Base-by-base conservation (phyloP, 139 green algal genomes). In the Zygnema circumcarinatum region DNA sequence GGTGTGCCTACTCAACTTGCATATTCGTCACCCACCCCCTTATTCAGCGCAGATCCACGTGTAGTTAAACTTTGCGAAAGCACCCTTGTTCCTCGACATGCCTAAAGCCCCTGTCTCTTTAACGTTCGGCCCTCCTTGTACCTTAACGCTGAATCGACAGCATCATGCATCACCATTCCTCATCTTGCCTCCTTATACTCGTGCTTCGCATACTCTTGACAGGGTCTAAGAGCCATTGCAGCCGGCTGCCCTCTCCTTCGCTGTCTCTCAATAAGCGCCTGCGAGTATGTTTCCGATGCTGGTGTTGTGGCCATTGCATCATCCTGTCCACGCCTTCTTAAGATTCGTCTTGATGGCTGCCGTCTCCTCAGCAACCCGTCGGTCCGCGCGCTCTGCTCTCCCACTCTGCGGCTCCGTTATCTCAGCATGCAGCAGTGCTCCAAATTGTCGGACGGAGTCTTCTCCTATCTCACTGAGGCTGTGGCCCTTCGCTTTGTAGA, bases 371-470 rank as follows among this genome's bases (percentile, higher is more conserved):
- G 32, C 75, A 89, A 89, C 38, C 79, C 84, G 33, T 79, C 56
- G n/a, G 74, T 89, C 36, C 42, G 78, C 36, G 84, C 84, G 16
- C 84, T 89, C 0, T 85, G 76, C 76, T 31, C 25, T 32, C 84
- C 53, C 32, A 36, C 25, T 35, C 31, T 41, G 75, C 32, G 83
- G 2, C 35, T 88, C 29, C 74, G 83, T 22, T 72, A 87, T 78
- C 79, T 88, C 38, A 88, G 83, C 83, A 87, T 88, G 83, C 83
- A 88, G 83, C 31, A 78, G 36, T 88, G 83, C 74, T 33, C 74
- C 2, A 88, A 88, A 35, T 41, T 88, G 0, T 88, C 83, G 0
- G 74, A 88, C 84, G 83, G 38, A 53, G 33, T 88, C 42, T 88
- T 88, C n/a, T 25, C 33, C 2, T 31, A 89, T 76, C 31, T 88